Evolutionary conservation across 192 early-diverging fungal genomes (phyloP), one percentile per base, ranked within the genome.

Genomic region (Umbelopsis sp.): DNA sequence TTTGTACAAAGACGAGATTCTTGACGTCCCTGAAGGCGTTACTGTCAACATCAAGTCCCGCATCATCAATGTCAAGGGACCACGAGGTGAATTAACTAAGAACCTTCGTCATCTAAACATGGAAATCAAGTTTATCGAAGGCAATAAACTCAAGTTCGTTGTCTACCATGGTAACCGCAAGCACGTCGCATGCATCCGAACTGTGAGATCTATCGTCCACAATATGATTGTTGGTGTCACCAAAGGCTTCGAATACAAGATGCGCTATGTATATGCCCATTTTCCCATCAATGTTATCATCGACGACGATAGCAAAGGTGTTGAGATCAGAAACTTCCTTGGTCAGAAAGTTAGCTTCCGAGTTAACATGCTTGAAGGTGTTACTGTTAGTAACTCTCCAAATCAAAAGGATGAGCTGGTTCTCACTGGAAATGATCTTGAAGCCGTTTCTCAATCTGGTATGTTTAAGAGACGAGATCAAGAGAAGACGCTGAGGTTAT

Each of bases 201-300:
- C 96, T 66, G 90, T 98, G 67, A 86, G 89, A 83, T 93, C 93
- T 73, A 90, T 92, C 86, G 95, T 96, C 78, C 76, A 88, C 80
- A 98, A 98, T 89, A 88, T 98, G 89, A 95, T 96, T 86, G 91
- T 83, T 66, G 94, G 95, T 76, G 94, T 96, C 68, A 98, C 96
- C 82, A 93, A 95, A 81, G 96, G 96, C 46, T 98, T 89, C 86
- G 90, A 94, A 88, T 98, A 98, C 90, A 95, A 95, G 89, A 94
- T 98, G 91, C 92, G 95, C 68, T 95, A 91, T 78, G 96, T 96
- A 65, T 95, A 95, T 74, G 96, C 96, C 69, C 96, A 98, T 90
- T 98, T 98, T 85, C 96, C 96, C 81, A 98, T 98, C 87, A 94
- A 93, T 84, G 94, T 92, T 70, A 92, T 91, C 84, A 91, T 96